Conservation (phyloP, 2,329 filamentous ascomycete species). For the Stachybotrys elegans region DNA sequence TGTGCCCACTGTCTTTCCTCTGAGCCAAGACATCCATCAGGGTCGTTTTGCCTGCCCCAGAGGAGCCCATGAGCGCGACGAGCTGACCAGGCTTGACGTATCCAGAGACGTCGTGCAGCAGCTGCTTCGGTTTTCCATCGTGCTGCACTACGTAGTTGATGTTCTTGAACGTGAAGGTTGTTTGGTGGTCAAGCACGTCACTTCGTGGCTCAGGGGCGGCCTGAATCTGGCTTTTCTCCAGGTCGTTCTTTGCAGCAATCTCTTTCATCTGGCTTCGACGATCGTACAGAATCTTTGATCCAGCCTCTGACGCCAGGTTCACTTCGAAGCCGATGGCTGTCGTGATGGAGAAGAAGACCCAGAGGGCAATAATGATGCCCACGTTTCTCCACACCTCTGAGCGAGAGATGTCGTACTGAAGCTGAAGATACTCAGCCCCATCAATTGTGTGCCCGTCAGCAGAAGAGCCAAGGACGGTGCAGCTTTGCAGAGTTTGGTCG, state of each 20-base stretch:
- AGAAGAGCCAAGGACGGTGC: slow-evolving; percentile 41
- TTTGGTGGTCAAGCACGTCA: not conserved
- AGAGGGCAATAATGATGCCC: slow-evolving; percentile 67
- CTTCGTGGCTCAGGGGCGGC: no score
- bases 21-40: slow-evolving; percentile 64
- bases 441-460: slow-evolving; percentile 35
- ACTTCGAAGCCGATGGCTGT: slow-evolving; percentile 63
- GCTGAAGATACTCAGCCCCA: slow-evolving; percentile 47
- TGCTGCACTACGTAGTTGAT: slow-evolving; percentile 68
- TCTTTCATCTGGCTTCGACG: slow-evolving; percentile 22
- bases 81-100: slow-evolving; percentile 77
- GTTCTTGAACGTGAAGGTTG: slow-evolving; percentile 60
- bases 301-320: not conserved
- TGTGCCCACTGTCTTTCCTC: slow-evolving; percentile 56
- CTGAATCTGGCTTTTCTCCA: not conserved
- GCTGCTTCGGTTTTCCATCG: slow-evolving; percentile 45
- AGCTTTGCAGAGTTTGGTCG: slow-evolving; percentile 36
- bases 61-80: slow-evolving; percentile 75
- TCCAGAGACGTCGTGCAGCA: slow-evolving; percentile 63
- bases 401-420: slow-evolving; percentile 45
- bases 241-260: slow-evolving; percentile 17
- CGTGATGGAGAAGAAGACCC: slow-evolving; percentile 63
- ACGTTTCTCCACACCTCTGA: slow-evolving; percentile 65
- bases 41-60: slow-evolving; percentile 78
- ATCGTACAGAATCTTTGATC: not conserved